Base-by-base conservation (phyloP, 306 rosid genomes). In the Trifolium subterraneum region DNA sequence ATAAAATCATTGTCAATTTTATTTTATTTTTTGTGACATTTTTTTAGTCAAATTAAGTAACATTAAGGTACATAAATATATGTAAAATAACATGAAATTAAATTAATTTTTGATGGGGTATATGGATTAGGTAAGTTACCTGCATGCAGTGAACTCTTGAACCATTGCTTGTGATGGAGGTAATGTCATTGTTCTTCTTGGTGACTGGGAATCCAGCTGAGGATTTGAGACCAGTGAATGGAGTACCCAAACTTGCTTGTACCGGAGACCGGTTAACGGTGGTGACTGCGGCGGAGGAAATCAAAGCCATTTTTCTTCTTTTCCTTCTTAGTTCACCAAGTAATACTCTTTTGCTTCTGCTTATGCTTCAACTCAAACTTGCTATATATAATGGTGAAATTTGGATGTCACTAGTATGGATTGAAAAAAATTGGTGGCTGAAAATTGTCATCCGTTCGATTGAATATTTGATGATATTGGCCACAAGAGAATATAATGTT, bases 181-280 rank as follows among this genome's bases (percentile, higher is more conserved):
- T 86, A 18, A 91, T 85, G 86, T 93, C 93, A 64, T 39, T 78
- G 92, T 76, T 84, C 87, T 85, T 91, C 59, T 84, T 85, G 82
- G 83, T 87, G 25, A 71, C 75, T 0, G 92, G 92, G 81, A 89
- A 87, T 19, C 82, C 78, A 1, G 88, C 77, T 45, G 70, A 3
- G 13, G 93, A 88, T 51, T 91, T 93, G 56, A 89, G 96, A 36
- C 97, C 98, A 41, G 71, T 78, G 89, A 84, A 86, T 4, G 98
- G 87, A 22, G 92, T 85, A 2, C 76, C 93, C 90, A 84, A 65
- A 88, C 42, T 87, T 8, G 85, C 73, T 23, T 86, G 92, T 23
- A 66, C 88, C 2, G 85, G 89, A 44, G 87, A 23, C 4, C 90
- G 84, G 83, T 36, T 83, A 1, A 86, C 80, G 52, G 90, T 65